These are phyloP conservation scores for Cyberlindnera veronae DNA, from an alignment of 805 yeast species.

Conservation along the genomic window DNA sequence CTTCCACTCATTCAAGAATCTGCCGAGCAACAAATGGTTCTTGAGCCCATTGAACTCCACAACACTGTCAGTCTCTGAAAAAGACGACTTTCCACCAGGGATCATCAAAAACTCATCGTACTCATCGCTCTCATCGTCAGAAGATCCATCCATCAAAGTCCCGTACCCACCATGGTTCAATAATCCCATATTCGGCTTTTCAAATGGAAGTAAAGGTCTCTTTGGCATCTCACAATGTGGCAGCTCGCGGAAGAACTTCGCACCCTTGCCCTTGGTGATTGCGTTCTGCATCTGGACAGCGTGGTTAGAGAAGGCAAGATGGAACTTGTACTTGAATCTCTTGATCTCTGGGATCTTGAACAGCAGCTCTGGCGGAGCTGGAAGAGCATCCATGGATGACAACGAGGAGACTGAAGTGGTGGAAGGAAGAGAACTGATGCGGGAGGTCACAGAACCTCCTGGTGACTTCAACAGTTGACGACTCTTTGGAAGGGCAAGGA, in stretches of 20 bases:
- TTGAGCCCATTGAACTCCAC: constrained; percentile 13
- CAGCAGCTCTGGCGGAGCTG: constrained; percentile 44
- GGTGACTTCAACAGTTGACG: constrained; percentile 4
- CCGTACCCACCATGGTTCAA: constrained; percentile 2
- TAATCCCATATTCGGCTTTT: constrained; percentile 3
- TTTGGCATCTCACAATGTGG: not conserved
- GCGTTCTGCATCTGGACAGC: constrained; percentile 29
- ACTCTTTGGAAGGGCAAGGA: constrained; percentile 2
- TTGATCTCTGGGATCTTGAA: constrained; percentile 42
- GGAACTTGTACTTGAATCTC: constrained; percentile 45
- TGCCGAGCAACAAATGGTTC: constrained; percentile 37
- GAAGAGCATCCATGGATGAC: constrained; percentile 27
- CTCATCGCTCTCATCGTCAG: constrained; percentile 18
- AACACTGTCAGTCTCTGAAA: not conserved
- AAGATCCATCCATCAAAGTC: constrained; percentile 1
- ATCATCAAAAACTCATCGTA: constrained; percentile 14
- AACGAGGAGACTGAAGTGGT: constrained; percentile 4
- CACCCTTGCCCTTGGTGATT: constrained; percentile 23
- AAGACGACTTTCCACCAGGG: constrained; percentile 7
- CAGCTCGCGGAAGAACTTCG: constrained; percentile 13
- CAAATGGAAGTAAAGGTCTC: constrained; percentile 18
- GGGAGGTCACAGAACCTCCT: constrained; percentile 7
- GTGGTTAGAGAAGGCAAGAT: constrained; percentile 41
- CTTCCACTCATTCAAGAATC: constrained; percentile 52
- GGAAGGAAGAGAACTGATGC: constrained; percentile 7